A percentile compares a stretch with the other conserved stretches of the same genome.
Conservation (phyloP, 192 early-diverging fungal species). For the Nowakowskiella sp. region DNA sequence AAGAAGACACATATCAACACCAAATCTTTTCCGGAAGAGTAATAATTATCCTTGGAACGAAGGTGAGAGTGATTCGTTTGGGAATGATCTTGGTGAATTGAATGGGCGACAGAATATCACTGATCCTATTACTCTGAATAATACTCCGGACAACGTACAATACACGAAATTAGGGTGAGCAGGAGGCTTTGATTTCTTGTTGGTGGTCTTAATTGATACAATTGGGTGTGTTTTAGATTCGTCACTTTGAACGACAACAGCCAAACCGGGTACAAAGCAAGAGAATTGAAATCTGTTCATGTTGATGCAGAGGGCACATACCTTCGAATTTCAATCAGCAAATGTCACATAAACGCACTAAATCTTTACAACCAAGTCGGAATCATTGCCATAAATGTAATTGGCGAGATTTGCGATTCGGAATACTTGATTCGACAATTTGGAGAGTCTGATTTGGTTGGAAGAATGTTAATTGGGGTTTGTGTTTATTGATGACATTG, state of each 20-base stretch:
- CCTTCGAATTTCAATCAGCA: conserved; percentile 57
- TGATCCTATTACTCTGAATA: conserved; percentile 23
- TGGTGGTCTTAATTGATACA: not conserved
- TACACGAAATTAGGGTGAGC: conserved; percentile 15
- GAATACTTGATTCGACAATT: conserved; percentile 5
- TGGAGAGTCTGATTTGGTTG: conserved; percentile 11
- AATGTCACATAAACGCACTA: conserved; percentile 60
- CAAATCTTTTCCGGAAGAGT: too few relatives aligned
- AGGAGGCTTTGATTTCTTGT: conserved; percentile 1
- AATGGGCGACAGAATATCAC: conserved; percentile 9
- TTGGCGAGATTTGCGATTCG: conserved; percentile 40
- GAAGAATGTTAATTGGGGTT: not conserved
- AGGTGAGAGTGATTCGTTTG: too few relatives aligned
- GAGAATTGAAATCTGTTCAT: conserved; percentile 71
- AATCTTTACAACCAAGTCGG: conserved; percentile 76
- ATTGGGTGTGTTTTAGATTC: conserved; percentile 38
- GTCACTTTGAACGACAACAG: conserved; percentile 59
- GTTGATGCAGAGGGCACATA: conserved; percentile 60
- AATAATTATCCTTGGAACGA: too few relatives aligned
- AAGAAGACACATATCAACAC: conserved; percentile 11
- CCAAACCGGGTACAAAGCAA: conserved; percentile 48
- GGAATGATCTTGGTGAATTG: too few relatives aligned
- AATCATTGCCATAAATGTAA: conserved; percentile 50
- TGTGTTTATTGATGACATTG: conserved; percentile 12
- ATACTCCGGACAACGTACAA: conserved; percentile 25